A percentile compares a stretch with the other conserved stretches of the same genome.
phyloP scores from a whole-genome alignment of 2,329 filamentous ascomycete species.

The Hypoxylon sp. region DNA sequence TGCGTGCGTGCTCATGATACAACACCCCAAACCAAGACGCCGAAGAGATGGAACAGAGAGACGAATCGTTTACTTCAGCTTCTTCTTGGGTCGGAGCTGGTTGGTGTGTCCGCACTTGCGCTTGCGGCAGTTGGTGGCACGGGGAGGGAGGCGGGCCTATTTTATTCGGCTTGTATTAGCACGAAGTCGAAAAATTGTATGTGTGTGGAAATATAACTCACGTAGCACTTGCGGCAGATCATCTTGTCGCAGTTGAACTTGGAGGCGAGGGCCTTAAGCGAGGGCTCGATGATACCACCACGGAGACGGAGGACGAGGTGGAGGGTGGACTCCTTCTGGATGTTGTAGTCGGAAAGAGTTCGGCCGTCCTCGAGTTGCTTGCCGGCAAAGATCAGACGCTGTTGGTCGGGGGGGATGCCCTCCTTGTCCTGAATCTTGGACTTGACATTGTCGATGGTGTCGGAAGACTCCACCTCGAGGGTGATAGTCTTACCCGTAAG shows the following conservation, averaged over 20 bases:
- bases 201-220: conserved; percentile 67
- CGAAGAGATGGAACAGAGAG: conserved; percentile 52
- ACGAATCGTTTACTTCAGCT: conserved; percentile 87
- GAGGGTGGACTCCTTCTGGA: conserved; percentile 99
- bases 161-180: not conserved
- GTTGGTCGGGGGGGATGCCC: conserved; percentile 97
- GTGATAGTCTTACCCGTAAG: conserved; percentile 99
- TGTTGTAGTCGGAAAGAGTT: conserved; percentile 98
- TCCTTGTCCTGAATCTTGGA: conserved; percentile 99
- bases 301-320: conserved; percentile 98
- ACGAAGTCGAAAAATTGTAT: not conserved
- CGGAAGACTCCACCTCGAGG: conserved; percentile 98
- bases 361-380: conserved; percentile 99
- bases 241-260: conserved; percentile 99
- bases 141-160: conserved; percentile 88
- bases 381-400: conserved; percentile 98
- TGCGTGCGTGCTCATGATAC: conserved; percentile 44
- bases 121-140: conserved; percentile 99
- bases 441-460: conserved; percentile 99
- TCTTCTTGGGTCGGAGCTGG: conserved; percentile 99
- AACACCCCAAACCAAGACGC: conserved; percentile 58
- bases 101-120: conserved; percentile 99
- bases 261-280: conserved; percentile 96
- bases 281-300: conserved; percentile 99
- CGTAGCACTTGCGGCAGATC: conserved; percentile 99